Evolutionary conservation across 192 early-diverging fungal species (phyloP).

Genomic region (Linnemannia schmuckeri): DNA sequence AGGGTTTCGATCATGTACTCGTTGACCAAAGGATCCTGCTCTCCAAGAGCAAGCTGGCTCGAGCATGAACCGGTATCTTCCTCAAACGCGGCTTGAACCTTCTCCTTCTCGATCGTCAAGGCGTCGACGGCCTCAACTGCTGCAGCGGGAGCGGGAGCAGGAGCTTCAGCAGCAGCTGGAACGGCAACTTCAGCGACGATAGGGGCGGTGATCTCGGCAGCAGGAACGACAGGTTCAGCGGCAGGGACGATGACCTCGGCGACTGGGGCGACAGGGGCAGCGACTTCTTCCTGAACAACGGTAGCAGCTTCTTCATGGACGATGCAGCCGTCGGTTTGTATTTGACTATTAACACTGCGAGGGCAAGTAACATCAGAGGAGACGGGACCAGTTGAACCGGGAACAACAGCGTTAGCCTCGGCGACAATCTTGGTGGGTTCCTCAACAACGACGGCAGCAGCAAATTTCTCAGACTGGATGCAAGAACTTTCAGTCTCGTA

Average conservation of each 20-base stretch:
- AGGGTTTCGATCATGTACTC: constrained; percentile 33
- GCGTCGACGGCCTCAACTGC: neutral
- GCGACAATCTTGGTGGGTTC: neutral
- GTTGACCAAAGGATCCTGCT: constrained; percentile 35
- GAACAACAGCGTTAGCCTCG: neutral
- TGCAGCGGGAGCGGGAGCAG: neutral
- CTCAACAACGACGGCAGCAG: neutral
- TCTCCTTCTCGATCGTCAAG: constrained; percentile 20
- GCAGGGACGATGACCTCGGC: neutral
- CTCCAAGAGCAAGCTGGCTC: constrained; percentile 14
- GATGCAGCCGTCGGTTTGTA: neutral
- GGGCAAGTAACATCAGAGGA: neutral
- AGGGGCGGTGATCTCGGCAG: neutral
- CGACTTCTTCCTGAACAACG: neutral
- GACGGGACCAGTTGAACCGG: neutral
- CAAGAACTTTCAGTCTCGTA: neutral
- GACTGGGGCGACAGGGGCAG: neutral
- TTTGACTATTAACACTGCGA: neutral
- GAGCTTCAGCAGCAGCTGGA: neutral
- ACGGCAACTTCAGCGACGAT: neutral
- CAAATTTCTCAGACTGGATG: neutral
- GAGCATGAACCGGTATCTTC: constrained; percentile 30
- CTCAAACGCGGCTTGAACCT: constrained; percentile 25
- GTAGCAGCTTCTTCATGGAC: neutral
- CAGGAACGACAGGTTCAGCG: neutral